Base-by-base conservation (phyloP, 2,329 filamentous ascomycete species). In the Cytospora schulzeri region DNA sequence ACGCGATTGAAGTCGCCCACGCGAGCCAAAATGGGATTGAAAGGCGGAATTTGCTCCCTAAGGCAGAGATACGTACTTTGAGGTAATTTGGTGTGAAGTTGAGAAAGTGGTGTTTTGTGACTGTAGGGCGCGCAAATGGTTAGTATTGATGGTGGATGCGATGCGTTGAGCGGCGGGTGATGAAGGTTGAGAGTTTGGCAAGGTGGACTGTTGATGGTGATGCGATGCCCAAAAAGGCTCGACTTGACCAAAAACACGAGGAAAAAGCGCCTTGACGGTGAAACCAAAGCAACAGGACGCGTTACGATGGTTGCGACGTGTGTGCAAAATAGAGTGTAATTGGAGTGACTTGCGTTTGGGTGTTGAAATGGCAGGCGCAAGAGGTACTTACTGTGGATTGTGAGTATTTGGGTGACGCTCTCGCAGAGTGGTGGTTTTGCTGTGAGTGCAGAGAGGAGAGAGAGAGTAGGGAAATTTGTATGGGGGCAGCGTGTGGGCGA, bases 341-440 rank as follows among this genome's bases (percentile, higher is more conserved):
- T 62, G 66, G 48, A 72, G 75, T 76, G 77, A 81, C 78, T 79
- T 81, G 71, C 70, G 70, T 68, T 75, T 77, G 76, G 63, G 63
- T 65, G 63, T 63, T 63, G 63, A 57, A 62, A 63, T 59, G 60
- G 63, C 60, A 62, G 63, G 63, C 63, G 61, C 50, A 48, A 57
- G 52, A 65, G 50, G 63, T 65, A 65, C 63, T 65, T 50, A 63
- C 61, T 63, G 55, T 59, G 61, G 53, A 53, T 63, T 63, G 54
- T 48, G 54, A 57, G 54, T 58, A 48, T 54, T 62, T 62, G 59
- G 45, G 59, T 62, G 59, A 62, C 59, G 59, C 59, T 62, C 59
- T 62, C 59, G 59, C 41, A 62, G 52, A 56, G 61, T 52, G 50
- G 61, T 63, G 61, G 54, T 57, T 58, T 63, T 55, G 61, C 61